Evolutionary conservation across 176 grass and related monocot species (phyloP).

Genomic region (Leersia perrieri): DNA sequence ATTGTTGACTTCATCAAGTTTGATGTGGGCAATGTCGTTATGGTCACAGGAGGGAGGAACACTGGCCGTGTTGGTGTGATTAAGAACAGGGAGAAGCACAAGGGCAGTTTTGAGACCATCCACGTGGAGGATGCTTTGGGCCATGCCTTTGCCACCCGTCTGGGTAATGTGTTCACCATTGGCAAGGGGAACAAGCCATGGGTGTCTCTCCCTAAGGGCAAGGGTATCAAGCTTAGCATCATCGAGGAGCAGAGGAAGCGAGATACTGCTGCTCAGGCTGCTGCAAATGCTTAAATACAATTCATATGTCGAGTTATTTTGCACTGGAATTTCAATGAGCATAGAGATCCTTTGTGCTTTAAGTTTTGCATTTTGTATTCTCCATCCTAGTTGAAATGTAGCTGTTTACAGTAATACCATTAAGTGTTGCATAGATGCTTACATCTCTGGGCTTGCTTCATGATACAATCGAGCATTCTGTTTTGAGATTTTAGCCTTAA

Average conservation of each 20-base stretch:
- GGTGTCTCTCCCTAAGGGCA: slow-evolving; percentile 46
- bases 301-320: not conserved
- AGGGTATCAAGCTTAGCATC: slow-evolving; percentile 44
- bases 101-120: not conserved
- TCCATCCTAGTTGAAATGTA: not conserved
- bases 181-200: slow-evolving; percentile 49
- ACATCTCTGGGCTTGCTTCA: not conserved
- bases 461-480: not conserved
- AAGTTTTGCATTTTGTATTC: not conserved
- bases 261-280: not conserved
- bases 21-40: not conserved
- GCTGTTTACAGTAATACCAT: not conserved
- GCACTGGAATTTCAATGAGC: not conserved
- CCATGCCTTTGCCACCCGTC: slow-evolving; percentile 37
- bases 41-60: not conserved
- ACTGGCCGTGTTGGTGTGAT: not conserved
- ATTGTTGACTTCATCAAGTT: not conserved
- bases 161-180: slow-evolving; percentile 45
- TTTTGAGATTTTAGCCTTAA: not conserved
- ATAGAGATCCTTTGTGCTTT: not conserved
- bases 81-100: not conserved
- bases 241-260: slow-evolving; percentile 46
- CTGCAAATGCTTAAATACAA: not conserved
- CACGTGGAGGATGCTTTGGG: not conserved
- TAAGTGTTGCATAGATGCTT: not conserved